Conservation (phyloP, 1,284 basidiomycete genomes). For the Ustilago tritici region DNA sequence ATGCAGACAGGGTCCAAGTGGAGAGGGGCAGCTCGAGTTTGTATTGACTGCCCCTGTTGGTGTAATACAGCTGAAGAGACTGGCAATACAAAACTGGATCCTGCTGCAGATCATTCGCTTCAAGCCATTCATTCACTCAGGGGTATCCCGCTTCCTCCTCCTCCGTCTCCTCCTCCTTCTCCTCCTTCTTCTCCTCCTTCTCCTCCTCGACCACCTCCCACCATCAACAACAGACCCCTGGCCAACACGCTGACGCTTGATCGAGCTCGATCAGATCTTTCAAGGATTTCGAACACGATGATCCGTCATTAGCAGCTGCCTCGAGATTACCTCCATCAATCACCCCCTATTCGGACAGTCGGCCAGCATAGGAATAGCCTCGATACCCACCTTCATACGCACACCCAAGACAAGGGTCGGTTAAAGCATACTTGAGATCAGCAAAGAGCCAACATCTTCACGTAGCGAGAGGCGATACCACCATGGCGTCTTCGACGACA, state of each 20-base stretch:
- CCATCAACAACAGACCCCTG: constrained; percentile 3
- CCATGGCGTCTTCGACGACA: not conserved
- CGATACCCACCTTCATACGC: not conserved
- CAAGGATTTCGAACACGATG: not conserved
- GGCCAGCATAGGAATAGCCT: not conserved
- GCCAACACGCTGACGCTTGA: not conserved
- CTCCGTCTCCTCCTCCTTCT: too few species aligned
- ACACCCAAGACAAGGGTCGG: not conserved
- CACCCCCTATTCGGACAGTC: not conserved
- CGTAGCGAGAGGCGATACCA: not conserved
- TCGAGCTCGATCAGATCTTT: not conserved
- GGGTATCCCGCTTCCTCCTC: constrained; percentile 8
- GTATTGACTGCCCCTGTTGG: not conserved
- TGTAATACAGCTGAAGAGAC: not conserved
- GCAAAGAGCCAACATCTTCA: not conserved
- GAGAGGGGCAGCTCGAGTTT: not conserved
- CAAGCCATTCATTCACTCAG: constrained; percentile 17
- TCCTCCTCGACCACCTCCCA: constrained; percentile 4
- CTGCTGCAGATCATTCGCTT: constrained; percentile 26
- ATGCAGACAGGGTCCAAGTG: constrained; percentile 15
- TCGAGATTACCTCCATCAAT: not conserved
- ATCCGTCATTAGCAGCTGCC: not conserved
- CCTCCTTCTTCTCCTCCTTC: too few species aligned
- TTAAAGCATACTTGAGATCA: not conserved
- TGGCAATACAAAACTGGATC: constrained; percentile 7